These are phyloP conservation scores for Kwoniella dejecticola DNA, from an alignment of 768 basidiomycete genomes.

Conservation along the genomic window DNA sequence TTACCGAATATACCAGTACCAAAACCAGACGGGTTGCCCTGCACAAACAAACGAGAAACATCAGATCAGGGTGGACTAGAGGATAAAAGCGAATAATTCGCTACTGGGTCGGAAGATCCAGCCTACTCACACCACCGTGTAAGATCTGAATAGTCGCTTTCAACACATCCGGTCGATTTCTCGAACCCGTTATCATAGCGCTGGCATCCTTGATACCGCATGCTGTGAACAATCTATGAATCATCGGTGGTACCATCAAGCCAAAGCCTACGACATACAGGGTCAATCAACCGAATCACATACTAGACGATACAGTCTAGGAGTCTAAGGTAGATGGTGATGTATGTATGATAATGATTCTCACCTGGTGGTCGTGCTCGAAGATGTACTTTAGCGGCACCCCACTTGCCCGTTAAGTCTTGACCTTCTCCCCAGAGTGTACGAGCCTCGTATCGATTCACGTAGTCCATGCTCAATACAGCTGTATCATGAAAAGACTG, in stretches of 20 bases:
- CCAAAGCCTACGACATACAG: slow-evolving; percentile 79
- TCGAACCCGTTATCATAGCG: slow-evolving; percentile 91
- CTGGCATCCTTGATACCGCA: slow-evolving; percentile 94
- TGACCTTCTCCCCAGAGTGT: slow-evolving; percentile 77
- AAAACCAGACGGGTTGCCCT: slow-evolving; percentile 58
- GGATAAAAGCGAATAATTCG: no score
- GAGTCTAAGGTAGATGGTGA: no score
- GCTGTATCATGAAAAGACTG: no score
- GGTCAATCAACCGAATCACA: neutral
- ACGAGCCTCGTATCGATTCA: slow-evolving; percentile 88
- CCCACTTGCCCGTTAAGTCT: slow-evolving; percentile 79
- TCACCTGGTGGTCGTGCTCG: slow-evolving; percentile 60
- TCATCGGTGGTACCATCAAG: slow-evolving; percentile 78
- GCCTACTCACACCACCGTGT: slow-evolving; percentile 78
- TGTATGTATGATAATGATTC: slow-evolving; percentile 23
- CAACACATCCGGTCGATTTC: slow-evolving; percentile 81
- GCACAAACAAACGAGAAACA: neutral
- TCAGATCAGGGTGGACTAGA: no score
- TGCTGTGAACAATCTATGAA: slow-evolving; percentile 83
- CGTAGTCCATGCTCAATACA: slow-evolving; percentile 83
- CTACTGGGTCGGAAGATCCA: no score
- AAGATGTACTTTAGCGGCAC: slow-evolving; percentile 75
- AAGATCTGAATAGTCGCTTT: slow-evolving; percentile 81
- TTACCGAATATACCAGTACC: slow-evolving; percentile 76
- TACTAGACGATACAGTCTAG: neutral